Evolutionary conservation across 2,329 filamentous ascomycete species (phyloP).

Genomic region (Metarhizium album): DNA sequence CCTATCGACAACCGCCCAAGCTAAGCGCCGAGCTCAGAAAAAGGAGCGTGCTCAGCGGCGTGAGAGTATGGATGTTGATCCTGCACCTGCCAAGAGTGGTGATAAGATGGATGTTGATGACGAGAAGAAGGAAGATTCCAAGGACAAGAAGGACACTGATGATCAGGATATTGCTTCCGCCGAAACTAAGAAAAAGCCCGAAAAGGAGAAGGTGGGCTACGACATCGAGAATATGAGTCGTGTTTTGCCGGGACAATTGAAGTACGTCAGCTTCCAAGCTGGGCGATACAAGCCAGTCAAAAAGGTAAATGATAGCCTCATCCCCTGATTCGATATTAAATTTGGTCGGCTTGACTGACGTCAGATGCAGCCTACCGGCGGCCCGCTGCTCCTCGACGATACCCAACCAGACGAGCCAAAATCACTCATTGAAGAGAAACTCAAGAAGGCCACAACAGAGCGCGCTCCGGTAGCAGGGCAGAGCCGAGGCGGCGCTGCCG

Average conservation of each 20-base stretch:
- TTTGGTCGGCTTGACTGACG: constrained; percentile 13
- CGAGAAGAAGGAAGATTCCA: constrained; percentile 44
- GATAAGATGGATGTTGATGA: constrained; percentile 88
- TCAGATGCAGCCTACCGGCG: constrained; percentile 65
- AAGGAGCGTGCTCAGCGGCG: constrained; percentile 83
- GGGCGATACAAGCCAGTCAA: constrained; percentile 86
- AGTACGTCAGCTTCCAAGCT: constrained; percentile 87
- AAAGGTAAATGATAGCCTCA: constrained; percentile 49
- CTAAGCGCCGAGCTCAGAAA: constrained; percentile 86
- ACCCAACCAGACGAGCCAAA: constrained; percentile 70
- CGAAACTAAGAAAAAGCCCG: constrained; percentile 73
- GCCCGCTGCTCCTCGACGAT: constrained; percentile 84
- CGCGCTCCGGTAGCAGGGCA: constrained; percentile 47
- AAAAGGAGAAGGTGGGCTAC: constrained; percentile 95
- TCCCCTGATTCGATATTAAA: neutral
- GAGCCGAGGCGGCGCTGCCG: constrained; percentile 14
- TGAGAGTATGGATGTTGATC: constrained; percentile 93
- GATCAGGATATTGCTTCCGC: constrained; percentile 45
- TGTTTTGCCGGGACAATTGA: constrained; percentile 83
- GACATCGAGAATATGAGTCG: constrained; percentile 96
- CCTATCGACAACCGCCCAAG: constrained; percentile 90
- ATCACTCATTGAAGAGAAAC: constrained; percentile 77
- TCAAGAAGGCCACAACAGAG: constrained; percentile 66
- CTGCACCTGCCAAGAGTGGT: constrained; percentile 47
- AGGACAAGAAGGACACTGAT: constrained; percentile 52